These are phyloP conservation scores for Pseudopediastrum boryanum DNA, from an alignment of 139 green algal species.

Conservation along the genomic window DNA sequence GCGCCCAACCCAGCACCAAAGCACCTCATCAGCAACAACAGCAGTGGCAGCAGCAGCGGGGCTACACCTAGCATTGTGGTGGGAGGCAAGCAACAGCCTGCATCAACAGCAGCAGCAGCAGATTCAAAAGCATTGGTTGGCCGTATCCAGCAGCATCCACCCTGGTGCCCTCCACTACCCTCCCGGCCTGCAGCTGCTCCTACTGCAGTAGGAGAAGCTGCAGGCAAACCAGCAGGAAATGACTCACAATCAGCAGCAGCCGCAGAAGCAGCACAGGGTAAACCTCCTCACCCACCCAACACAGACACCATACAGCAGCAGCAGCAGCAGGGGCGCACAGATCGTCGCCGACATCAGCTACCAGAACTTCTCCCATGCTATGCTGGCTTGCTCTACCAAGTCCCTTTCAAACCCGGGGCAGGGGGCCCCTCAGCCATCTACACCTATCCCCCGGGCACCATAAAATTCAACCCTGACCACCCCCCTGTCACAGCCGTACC, in stretches of 20 bases:
- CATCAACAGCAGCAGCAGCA: conserved; percentile 20
- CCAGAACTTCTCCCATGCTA: neutral
- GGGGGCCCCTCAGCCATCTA: conserved; percentile 29
- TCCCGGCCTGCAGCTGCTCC: neutral
- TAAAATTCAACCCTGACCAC: neutral
- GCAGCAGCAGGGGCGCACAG: neutral
- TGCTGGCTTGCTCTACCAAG: conserved; percentile 1
- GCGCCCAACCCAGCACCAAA: neutral
- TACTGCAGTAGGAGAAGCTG: neutral
- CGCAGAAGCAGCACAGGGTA: neutral
- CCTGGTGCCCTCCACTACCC: neutral
- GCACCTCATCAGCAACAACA: neutral
- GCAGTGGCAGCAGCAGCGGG: neutral
- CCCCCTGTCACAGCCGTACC: conserved; percentile 9
- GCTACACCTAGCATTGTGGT: neutral
- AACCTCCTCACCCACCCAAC: neutral
- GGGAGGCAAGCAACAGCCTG: neutral
- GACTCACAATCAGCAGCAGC: neutral
- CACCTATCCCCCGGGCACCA: neutral
- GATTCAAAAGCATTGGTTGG: neutral
- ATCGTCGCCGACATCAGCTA: neutral
- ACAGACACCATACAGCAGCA: conserved; percentile 5
- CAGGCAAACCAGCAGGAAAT: neutral
- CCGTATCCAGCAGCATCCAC: neutral
- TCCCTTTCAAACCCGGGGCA: conserved; percentile 23